Evolutionary conservation across 2,329 filamentous ascomycete species (phyloP).

Genomic region (Helminthosporium solani): DNA sequence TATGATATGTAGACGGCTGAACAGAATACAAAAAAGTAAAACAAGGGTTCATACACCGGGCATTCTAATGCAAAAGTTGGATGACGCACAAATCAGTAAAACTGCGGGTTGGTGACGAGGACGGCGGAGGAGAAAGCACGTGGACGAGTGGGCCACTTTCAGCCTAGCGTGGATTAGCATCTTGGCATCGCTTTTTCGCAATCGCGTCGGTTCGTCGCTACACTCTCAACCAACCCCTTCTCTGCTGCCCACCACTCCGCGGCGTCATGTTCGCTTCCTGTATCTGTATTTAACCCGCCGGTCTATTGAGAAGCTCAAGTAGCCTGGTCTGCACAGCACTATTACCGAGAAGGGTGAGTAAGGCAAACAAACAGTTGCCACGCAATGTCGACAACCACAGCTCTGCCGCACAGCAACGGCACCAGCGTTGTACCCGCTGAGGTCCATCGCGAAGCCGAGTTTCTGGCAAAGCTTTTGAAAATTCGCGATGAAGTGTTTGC

Average conservation of each 20-base stretch:
- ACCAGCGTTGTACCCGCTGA: constrained; percentile 39
- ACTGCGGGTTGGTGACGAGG: no score
- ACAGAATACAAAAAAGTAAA: no score
- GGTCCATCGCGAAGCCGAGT: constrained; percentile 47
- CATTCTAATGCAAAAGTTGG: no score
- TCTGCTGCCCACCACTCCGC: constrained; percentile 16
- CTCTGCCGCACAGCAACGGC: constrained; percentile 35
- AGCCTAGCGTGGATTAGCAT: constrained; percentile 4
- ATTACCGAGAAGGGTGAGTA: constrained; percentile 15
- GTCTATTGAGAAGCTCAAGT: constrained; percentile 16
- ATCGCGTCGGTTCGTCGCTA: constrained; percentile 2
- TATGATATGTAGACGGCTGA: no score
- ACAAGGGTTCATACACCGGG: no score
- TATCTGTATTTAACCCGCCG: constrained; percentile 28
- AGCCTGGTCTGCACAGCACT: constrained; percentile 17
- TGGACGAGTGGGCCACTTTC: not conserved
- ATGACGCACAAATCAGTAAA: no score
- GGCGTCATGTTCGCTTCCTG: constrained; percentile 24
- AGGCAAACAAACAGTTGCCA: constrained; percentile 22
- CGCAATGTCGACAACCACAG: constrained; percentile 35
- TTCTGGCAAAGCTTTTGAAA: constrained; percentile 75
- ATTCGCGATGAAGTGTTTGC: constrained; percentile 80
- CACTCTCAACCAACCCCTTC: constrained; percentile 24
- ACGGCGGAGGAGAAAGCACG: not conserved
- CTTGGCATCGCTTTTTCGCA: constrained; percentile 8